Evolutionary conservation across 352 stramenopile genomes (phyloP).

Genomic region (Pythium apleroticum): DNA sequence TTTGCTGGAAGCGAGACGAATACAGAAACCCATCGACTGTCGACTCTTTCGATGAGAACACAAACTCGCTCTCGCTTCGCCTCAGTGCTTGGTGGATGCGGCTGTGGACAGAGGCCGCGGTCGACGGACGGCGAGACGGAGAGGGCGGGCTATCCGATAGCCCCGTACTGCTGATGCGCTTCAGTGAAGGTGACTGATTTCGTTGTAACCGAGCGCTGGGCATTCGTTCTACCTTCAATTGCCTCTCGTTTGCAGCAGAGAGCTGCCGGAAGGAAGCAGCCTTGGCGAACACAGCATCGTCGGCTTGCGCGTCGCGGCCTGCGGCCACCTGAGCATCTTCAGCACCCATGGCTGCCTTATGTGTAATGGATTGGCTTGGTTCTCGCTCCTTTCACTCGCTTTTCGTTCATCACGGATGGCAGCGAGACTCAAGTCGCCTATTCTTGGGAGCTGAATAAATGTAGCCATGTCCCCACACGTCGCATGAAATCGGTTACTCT

Average conservation of each 20-base stretch:
- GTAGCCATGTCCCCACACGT: constrained; percentile 16
- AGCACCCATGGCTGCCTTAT: constrained; percentile 1
- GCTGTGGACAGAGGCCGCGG: constrained; percentile 50
- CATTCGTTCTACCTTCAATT: background rate
- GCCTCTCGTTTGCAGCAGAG: background rate
- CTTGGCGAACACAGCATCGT: background rate
- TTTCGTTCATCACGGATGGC: background rate
- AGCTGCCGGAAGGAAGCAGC: constrained; percentile 1
- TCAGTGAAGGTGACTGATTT: constrained; percentile 7
- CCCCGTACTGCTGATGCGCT: background rate
- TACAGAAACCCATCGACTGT: constrained; percentile 54
- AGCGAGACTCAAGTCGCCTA: background rate
- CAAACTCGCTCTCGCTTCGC: constrained; percentile 54
- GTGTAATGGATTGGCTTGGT: background rate
- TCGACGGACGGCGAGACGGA: constrained; percentile 33
- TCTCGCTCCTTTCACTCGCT: background rate
- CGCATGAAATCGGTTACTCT: constrained; percentile 9
- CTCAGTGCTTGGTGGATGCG: constrained; percentile 59
- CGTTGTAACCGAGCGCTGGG: background rate
- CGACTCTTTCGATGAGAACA: constrained; percentile 46
- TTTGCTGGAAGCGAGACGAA: constrained; percentile 54
- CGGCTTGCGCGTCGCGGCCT: background rate
- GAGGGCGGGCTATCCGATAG: background rate
- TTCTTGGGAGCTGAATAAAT: background rate
- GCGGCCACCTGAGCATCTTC: background rate